Conservation (phyloP, 2,329 filamentous ascomycete species). For the Aurifilum marmelostoma region DNA sequence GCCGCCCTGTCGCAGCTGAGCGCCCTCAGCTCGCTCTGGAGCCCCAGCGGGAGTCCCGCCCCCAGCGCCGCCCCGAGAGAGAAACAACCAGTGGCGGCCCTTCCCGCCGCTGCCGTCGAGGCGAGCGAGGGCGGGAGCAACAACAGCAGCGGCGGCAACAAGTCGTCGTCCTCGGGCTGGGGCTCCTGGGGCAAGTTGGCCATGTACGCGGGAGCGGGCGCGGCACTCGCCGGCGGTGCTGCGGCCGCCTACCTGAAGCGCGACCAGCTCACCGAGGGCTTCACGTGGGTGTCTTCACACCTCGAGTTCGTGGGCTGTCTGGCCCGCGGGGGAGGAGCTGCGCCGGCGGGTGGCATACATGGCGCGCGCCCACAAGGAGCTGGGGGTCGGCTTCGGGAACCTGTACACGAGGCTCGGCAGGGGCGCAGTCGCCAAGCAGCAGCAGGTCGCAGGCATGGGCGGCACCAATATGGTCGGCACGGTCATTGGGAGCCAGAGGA, state of each 20-base stretch:
- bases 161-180: slow-evolving; percentile 53
- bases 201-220: slow-evolving; percentile 82
- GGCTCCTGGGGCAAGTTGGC: slow-evolving; percentile 83
- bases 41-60: slow-evolving; percentile 44
- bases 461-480: slow-evolving; percentile 61
- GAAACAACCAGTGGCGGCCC: slow-evolving; percentile 43
- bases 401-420: slow-evolving; percentile 84
- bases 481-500: slow-evolving; percentile 72
- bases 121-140: slow-evolving; percentile 36
- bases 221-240: slow-evolving; percentile 78
- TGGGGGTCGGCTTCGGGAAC: slow-evolving; percentile 78
- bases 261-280: slow-evolving; percentile 76
- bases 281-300: slow-evolving; percentile 84
- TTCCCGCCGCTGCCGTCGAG: slow-evolving; percentile 42
- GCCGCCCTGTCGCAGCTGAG: slow-evolving; percentile 69
- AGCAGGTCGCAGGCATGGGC: slow-evolving; percentile 51
- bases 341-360: slow-evolving; percentile 72
- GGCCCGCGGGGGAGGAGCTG: slow-evolving; percentile 79
- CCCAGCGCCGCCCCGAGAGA: slow-evolving; percentile 28
- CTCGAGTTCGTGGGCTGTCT: slow-evolving; percentile 93
- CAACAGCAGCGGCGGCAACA: slow-evolving; percentile 28
- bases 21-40: slow-evolving; percentile 70
- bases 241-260: slow-evolving; percentile 86
- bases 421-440: slow-evolving; percentile 57
- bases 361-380: slow-evolving; percentile 64